A percentile compares a stretch with the other conserved stretches of the same genome.
Evolutionary conservation across 305 asterid species (phyloP).

Genomic region (Ilex paraguariensis): DNA sequence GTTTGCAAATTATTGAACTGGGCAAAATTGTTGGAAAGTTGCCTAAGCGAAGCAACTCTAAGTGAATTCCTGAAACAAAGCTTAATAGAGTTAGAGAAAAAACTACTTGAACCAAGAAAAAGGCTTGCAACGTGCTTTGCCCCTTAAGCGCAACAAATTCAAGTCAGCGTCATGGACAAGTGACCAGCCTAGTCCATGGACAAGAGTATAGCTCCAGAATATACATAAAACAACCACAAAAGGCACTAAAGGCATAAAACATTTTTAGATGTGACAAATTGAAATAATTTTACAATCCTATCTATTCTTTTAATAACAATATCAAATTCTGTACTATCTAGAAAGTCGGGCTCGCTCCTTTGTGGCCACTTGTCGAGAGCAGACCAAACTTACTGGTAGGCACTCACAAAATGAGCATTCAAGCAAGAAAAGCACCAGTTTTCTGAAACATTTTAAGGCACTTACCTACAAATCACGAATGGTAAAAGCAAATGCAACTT

Average conservation of each 20-base stretch:
- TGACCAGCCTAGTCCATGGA: neutral
- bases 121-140: neutral
- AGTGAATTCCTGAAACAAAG: conserved; percentile 46
- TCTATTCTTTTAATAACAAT: too few species aligned
- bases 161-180: neutral
- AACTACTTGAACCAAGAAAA: neutral
- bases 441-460: too few species aligned
- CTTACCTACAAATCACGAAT: too few species aligned
- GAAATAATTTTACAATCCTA: neutral
- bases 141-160: neutral
- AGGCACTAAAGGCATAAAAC: neutral
- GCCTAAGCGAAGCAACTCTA: conserved; percentile 63
- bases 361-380: too few species aligned
- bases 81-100: conserved; percentile 4
- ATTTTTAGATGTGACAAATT: neutral
- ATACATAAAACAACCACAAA: neutral
- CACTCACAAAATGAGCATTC: too few species aligned
- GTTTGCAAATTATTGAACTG: conserved; percentile 78
- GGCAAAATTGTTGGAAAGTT: conserved; percentile 77
- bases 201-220: neutral
- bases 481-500: conserved; percentile 3
- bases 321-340: too few species aligned
- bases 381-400: too few species aligned
- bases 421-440: too few species aligned
- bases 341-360: too few species aligned